Evolutionary conservation across 352 stramenopile genomes (phyloP), one percentile per base, ranked within the genome.

Genomic region (Globisporangium paroecandrum): DNA sequence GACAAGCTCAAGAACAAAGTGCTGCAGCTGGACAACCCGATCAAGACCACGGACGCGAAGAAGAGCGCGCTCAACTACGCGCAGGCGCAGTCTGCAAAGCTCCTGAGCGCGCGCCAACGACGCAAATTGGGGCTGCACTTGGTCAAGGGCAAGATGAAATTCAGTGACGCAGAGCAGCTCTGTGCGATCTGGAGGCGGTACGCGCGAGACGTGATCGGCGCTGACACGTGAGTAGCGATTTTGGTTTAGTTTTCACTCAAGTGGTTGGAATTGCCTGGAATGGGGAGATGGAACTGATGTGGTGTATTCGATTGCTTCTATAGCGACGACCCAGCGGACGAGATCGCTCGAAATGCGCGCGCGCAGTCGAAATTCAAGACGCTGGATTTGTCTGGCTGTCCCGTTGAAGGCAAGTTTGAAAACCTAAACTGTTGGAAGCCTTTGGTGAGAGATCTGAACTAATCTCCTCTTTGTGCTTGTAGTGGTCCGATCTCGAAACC

Each of bases 1-100:
- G 74, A 84, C 24, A 85, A 84, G 69, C 78, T 93, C 58, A 88
- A 89, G 72, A 90, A 89, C 74, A 93, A 93, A 70, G 79, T 92
- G 53, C 62, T 93, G 65, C 85, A 89, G 55, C 72, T 93, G 60
- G 85, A 93, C 58, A 93, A 93, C 32, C 85, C 85, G 1, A 70
- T 90, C 24, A 88, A 84, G 41, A 72, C 65, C 7, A 77, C 75
- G 24, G 71, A 79, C 41, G 65, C 70, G 7, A 56, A 70, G 10
- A 82, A 75, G 36, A 59, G 55, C 4, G 66, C 73, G 32, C 73
- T 76, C n/a, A 69, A 69, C 15, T 66, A 69, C 32, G 74, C 74
- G 2, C 75, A 73, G 41, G 77, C 74, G 15, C 83, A 93, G 64
- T 82, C 77, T 1, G 73, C 74, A 1, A 88, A 87, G 58, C 65